These are phyloP conservation scores for Dactylis glomerata DNA, from an alignment of 176 grass and related monocot genomes.

Conservation along the genomic window DNA sequence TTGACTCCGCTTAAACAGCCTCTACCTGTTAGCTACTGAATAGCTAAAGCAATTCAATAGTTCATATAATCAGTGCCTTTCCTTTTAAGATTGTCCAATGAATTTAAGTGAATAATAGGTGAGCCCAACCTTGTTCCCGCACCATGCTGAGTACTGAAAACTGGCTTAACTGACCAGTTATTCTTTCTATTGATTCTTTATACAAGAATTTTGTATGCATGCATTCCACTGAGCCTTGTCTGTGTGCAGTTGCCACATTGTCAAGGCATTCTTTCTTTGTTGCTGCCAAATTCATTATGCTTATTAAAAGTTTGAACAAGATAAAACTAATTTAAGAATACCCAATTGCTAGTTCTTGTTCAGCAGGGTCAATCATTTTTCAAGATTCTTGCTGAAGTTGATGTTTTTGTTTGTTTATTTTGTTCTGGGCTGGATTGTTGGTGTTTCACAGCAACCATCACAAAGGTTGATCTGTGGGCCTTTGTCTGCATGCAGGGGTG, in stretches of 20 bases:
- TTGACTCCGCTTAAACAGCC: background rate
- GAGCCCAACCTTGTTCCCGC: background rate
- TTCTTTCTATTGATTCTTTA: background rate
- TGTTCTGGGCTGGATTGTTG: no score
- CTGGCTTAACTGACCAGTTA: background rate
- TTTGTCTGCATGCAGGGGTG: no score
- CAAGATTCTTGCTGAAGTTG: no score
- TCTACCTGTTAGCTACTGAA: background rate
- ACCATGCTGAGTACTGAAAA: background rate
- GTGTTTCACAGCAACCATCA: no score
- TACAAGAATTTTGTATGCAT: background rate
- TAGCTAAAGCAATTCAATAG: background rate
- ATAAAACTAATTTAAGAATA: no score
- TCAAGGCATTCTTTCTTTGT: background rate
- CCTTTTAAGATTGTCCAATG: background rate
- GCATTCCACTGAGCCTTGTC: background rate
- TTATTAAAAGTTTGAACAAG: background rate
- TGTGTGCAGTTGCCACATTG: background rate
- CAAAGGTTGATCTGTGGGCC: no score
- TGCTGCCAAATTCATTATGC: background rate
- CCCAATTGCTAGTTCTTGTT: no score
- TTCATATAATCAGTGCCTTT: background rate
- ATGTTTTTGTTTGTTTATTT: no score
- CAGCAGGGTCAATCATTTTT: no score
- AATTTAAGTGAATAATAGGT: background rate